Conservation (phyloP, 2,329 filamentous ascomycete species). For the Dactylonectria estremocensis region DNA sequence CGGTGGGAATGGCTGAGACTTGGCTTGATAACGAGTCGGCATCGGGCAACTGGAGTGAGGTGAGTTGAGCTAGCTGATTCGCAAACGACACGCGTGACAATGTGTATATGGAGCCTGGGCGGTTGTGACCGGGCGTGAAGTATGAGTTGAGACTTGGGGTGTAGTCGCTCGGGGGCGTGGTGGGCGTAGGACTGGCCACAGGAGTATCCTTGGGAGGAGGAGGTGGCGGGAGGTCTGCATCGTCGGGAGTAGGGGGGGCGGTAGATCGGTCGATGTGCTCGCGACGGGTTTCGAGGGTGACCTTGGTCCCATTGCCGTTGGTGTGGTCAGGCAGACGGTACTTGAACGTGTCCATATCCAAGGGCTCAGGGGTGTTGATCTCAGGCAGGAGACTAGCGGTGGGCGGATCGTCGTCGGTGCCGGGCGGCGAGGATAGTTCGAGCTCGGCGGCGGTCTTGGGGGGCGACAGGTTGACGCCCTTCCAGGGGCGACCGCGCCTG, state of each 20-base stretch:
- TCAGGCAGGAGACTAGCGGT: conserved; percentile 62
- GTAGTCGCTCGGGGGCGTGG: conserved; percentile 58
- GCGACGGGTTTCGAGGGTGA: conserved; percentile 69
- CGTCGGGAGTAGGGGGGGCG: conserved; percentile 57
- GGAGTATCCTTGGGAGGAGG: conserved; percentile 61
- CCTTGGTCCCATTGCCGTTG: conserved; percentile 78
- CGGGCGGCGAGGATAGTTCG: conserved; percentile 43
- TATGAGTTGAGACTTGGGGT: conserved; percentile 71
- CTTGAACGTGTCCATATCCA: conserved; percentile 81
- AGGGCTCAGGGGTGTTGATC: conserved; percentile 64
- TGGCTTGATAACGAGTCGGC: conserved; percentile 86
- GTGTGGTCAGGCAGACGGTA: conserved; percentile 81
- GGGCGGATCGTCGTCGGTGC: conserved; percentile 49
- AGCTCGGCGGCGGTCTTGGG: conserved; percentile 46
- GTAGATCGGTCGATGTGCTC: conserved; percentile 70
- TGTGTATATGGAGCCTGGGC: conserved; percentile 92
- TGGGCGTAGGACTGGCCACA: conserved; percentile 40
- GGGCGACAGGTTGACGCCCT: conserved; percentile 64
- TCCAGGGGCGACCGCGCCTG: conserved; percentile 81
- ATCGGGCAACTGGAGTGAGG: conserved; percentile 89
- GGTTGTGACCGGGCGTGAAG: conserved; percentile 77
- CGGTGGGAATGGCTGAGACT: conserved; percentile 88
- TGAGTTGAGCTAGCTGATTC: conserved; percentile 92
- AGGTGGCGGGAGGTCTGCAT: conserved; percentile 55
- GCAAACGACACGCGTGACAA: conserved; percentile 93